phyloP scores from a whole-genome alignment of 2,329 filamentous ascomycete species.

The Celoporthe dispersa region DNA sequence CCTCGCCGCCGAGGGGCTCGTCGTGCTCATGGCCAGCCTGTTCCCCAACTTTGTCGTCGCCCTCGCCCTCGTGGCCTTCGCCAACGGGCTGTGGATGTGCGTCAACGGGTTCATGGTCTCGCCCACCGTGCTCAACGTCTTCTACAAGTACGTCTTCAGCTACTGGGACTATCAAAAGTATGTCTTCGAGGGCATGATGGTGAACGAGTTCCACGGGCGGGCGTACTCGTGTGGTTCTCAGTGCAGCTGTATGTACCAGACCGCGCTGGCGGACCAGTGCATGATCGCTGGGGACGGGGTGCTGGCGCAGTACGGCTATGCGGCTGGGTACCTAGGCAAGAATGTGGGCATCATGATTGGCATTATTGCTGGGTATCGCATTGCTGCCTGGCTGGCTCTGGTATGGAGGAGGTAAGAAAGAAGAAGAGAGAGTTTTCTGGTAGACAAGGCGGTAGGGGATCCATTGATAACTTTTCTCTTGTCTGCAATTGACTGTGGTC shows the following conservation, averaged over 20 bases:
- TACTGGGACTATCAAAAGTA: constrained; percentile 89
- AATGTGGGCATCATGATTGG: constrained; percentile 79
- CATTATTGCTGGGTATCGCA: constrained; percentile 74
- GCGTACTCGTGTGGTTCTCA: constrained; percentile 61
- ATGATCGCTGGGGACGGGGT: constrained; percentile 73
- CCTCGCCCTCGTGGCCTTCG: constrained; percentile 79
- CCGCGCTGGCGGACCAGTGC: constrained; percentile 65
- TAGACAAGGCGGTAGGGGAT: no score
- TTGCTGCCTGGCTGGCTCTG: constrained; percentile 69
- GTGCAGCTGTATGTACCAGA: constrained; percentile 75
- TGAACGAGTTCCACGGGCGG: constrained; percentile 76
- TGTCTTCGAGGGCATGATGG: constrained; percentile 92
- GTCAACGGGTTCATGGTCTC: constrained; percentile 83
- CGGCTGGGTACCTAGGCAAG: constrained; percentile 63
- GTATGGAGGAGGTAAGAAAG: constrained; percentile 38
- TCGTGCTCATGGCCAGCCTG: constrained; percentile 74
- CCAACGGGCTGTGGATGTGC: constrained; percentile 89
- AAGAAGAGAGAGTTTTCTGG: neutral
- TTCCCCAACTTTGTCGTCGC: constrained; percentile 81
- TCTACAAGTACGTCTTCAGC: constrained; percentile 86
- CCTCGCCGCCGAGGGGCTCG: constrained; percentile 79
- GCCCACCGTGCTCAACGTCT: constrained; percentile 73
- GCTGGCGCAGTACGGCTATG: constrained; percentile 71
- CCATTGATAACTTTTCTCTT: neutral
- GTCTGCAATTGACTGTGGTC: neutral